Conservation (phyloP, 2,329 filamentous ascomycete species). For the Claviceps digitariae region DNA sequence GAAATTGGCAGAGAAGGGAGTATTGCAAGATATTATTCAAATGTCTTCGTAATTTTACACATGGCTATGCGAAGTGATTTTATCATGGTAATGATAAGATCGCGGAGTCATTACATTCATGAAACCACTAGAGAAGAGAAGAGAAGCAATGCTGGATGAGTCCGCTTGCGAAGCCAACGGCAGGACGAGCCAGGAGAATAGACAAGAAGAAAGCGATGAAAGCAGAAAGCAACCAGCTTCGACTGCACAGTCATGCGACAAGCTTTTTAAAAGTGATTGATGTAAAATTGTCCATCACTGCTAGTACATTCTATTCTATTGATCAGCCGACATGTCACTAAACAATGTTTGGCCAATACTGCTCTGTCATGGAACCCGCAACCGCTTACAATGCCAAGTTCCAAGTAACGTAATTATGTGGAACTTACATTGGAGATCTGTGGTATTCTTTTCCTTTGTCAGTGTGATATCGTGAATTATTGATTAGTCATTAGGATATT, state of each 20-base stretch:
- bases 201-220: background rate
- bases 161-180: background rate
- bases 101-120: background rate
- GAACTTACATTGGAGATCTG: background rate
- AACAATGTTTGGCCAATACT: background rate
- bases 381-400: background rate
- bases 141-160: background rate
- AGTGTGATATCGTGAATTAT: background rate
- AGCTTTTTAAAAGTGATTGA: background rate
- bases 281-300: background rate
- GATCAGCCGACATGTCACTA: background rate
- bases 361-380: background rate
- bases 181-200: background rate
- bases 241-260: background rate
- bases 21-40: conserved; percentile 33
- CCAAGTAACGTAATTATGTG: background rate
- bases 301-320: background rate
- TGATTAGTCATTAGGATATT: conserved; percentile 70
- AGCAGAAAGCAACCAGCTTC: background rate
- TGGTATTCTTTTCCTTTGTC: background rate
- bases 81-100: background rate
- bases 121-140: background rate
- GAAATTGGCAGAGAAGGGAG: conserved; percentile 52
- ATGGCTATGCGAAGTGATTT: no score
- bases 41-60: conserved; percentile 7